Evolutionary conservation across 305 asterid genomes (phyloP), one percentile per base, ranked within the genome.

Genomic region (Solanum hybrid): DNA sequence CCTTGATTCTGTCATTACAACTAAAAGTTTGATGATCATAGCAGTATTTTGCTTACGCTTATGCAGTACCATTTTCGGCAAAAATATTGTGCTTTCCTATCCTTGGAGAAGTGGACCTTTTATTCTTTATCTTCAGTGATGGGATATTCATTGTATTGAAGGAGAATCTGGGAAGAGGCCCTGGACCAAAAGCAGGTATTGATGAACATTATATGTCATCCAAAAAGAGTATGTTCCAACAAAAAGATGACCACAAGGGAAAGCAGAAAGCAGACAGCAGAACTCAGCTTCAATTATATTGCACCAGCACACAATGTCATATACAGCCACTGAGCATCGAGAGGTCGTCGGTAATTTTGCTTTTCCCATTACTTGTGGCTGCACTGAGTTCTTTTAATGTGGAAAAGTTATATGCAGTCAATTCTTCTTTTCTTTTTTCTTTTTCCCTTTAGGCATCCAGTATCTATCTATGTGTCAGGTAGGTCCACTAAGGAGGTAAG

Each of bases 241-340:
- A 40, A 36, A 27, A 87, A 69, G 71, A 87, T 29, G 69, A 72
- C 89, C 89, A 16, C 37, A 32, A 14, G 42, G 89, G 89, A 87
- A 87, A 87, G 89, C 89, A 72, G 36, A 87, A 71, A 87, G 82
- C 38, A 87, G 36, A 86, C 38, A 86, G 82, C 37, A 72, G 69
- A 69, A 66, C 84, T 36, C 84, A 87, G 40, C 84, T 72, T 87
- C 84, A 87, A 87, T 38, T 10, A 35, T 40, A 72, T 87, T 87
- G 89, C 89, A 84, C 84, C 64, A 72, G 64, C 84, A 38, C 89
- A 37, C 79, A 87, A 36, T 26, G 69, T 27, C 38, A 38, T 72
- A 71, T 7, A 13, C 17, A 31, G 40, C 38, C 36, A 9, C 29
- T 17, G 89, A 37, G 89, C 69, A 75, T 31, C 84, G 20, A 38